phyloP scores from a whole-genome alignment of 2,329 filamentous ascomycete species.

The Trichophyton rubrum region DNA sequence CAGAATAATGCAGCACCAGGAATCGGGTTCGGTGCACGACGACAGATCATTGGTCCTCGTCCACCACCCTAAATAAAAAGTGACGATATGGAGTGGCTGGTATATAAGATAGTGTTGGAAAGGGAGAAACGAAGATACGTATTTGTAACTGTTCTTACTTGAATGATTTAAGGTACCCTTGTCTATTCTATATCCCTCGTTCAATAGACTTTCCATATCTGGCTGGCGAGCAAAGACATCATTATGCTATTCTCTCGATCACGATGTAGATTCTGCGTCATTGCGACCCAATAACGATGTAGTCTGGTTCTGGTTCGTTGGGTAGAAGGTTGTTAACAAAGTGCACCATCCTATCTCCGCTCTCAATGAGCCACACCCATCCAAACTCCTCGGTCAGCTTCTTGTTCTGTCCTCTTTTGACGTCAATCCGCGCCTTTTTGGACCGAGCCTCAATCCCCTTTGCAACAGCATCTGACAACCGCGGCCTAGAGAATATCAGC shows the following conservation, averaged over 20 bases:
- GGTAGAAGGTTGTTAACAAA: slow-evolving; percentile 17
- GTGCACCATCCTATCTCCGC: slow-evolving; percentile 28
- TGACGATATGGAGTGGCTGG: not conserved
- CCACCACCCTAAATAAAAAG: slow-evolving; percentile 30
- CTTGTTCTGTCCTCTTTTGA: slow-evolving; percentile 32
- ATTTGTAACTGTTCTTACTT: not conserved
- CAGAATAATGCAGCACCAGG: slow-evolving; percentile 44
- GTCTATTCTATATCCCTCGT: not conserved
- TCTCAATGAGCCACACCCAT: slow-evolving; percentile 30
- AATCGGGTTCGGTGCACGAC: slow-evolving; percentile 41
- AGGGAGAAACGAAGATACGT: not conserved
- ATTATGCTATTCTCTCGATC: not conserved
- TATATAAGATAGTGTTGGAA: not conserved
- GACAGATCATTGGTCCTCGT: slow-evolving; percentile 52
- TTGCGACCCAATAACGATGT: not conserved
- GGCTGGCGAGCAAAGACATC: not conserved
- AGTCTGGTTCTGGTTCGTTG: slow-evolving; percentile 8
- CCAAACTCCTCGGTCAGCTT: slow-evolving; percentile 25
- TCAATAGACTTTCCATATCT: not conserved
- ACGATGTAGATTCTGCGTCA: not conserved
- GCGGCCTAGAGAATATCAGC: slow-evolving; percentile 22
- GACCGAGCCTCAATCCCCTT: slow-evolving; percentile 42
- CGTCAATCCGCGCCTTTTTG: slow-evolving; percentile 33
- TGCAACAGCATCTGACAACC: slow-evolving; percentile 37
- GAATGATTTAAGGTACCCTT: not conserved